Percentiles rank a stretch among this genome's conserved stretches.
phyloP scores from a whole-genome alignment of 176 grass and related monocot species.

The Eremochloa ophiuroides region DNA sequence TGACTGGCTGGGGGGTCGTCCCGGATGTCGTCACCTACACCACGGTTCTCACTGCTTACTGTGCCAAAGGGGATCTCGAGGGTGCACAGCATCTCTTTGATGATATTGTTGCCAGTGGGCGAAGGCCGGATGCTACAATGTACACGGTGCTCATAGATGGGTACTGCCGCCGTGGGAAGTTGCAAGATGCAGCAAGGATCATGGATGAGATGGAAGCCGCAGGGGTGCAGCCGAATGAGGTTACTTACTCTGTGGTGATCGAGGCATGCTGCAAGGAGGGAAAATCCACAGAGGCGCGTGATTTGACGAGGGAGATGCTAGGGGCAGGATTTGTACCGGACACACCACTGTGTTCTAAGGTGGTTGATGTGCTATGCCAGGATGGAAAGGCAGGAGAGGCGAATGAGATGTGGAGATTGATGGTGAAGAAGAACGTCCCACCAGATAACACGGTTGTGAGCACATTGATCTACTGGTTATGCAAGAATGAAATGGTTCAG shows the following conservation, averaged over 20 bases:
- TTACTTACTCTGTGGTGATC: constrained; percentile 67
- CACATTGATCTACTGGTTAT: constrained; percentile 74
- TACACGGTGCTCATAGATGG: constrained; percentile 69
- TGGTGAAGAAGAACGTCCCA: constrained; percentile 63
- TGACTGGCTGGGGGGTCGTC: constrained; percentile 51
- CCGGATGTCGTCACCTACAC: constrained; percentile 68
- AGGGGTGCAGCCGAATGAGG: constrained; percentile 48
- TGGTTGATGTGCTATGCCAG: constrained; percentile 62
- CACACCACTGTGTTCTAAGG: constrained; percentile 58
- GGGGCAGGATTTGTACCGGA: constrained; percentile 29
- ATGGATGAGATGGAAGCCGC: constrained; percentile 80
- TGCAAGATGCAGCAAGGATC: constrained; percentile 58
- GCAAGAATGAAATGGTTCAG: constrained; percentile 57
- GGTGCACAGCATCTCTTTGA: constrained; percentile 46
- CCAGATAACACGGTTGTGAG: constrained; percentile 47
- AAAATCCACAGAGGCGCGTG: constrained; percentile 42
- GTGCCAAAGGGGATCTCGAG: constrained; percentile 39
- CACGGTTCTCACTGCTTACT: constrained; percentile 52
- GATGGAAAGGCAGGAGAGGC: constrained; percentile 57
- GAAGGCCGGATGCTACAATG: constrained; percentile 48
- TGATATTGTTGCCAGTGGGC: constrained; percentile 38
- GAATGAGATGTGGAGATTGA: constrained; percentile 46
- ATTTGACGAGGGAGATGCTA: constrained; percentile 61
- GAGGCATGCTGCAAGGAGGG: constrained; percentile 52
- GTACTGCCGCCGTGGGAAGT: constrained; percentile 33